Evolutionary conservation across 2,329 filamentous ascomycete species (phyloP).

Genomic region (Triangularia setosa): DNA sequence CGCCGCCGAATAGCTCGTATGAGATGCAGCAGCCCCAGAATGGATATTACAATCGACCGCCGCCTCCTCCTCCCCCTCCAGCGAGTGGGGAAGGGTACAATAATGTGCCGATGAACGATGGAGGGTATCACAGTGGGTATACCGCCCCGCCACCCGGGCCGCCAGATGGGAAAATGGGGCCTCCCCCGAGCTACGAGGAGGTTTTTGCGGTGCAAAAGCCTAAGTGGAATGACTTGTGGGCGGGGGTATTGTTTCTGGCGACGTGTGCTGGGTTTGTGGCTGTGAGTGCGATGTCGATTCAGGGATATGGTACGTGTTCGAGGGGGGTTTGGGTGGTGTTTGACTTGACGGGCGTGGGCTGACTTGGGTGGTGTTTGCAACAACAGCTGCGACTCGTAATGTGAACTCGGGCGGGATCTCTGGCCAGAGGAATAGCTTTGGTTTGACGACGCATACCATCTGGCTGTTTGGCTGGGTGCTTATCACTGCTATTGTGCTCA

Average conservation of each 20-base stretch:
- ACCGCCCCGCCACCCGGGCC: slow-evolving; percentile 14
- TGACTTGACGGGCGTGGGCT: not conserved
- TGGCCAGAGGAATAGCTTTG: slow-evolving; percentile 58
- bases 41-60: slow-evolving; percentile 12
- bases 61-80: slow-evolving; percentile 7
- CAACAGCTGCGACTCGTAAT: slow-evolving; percentile 47
- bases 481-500: slow-evolving; percentile 68
- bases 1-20: slow-evolving; percentile 22
- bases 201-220: slow-evolving; percentile 76
- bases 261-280: slow-evolving; percentile 60
- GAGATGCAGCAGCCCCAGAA: slow-evolving; percentile 18
- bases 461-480: slow-evolving; percentile 80
- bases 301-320: slow-evolving; percentile 61
- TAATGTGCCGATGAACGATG: slow-evolving; percentile 8
- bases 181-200: slow-evolving; percentile 65
- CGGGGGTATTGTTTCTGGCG: slow-evolving; percentile 58
- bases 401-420: slow-evolving; percentile 73
- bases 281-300: slow-evolving; percentile 70
- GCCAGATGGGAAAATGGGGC: slow-evolving; percentile 28
- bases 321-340: not conserved
- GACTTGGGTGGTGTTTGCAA: not conserved
- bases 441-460: slow-evolving; percentile 77
- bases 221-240: slow-evolving; percentile 92
- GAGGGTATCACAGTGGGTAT: slow-evolving; percentile 9
- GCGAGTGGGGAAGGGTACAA: slow-evolving; percentile 1